phyloP scores from a whole-genome alignment of 2,329 filamentous ascomycete genomes.

The Colletotrichum nymphaeae region DNA sequence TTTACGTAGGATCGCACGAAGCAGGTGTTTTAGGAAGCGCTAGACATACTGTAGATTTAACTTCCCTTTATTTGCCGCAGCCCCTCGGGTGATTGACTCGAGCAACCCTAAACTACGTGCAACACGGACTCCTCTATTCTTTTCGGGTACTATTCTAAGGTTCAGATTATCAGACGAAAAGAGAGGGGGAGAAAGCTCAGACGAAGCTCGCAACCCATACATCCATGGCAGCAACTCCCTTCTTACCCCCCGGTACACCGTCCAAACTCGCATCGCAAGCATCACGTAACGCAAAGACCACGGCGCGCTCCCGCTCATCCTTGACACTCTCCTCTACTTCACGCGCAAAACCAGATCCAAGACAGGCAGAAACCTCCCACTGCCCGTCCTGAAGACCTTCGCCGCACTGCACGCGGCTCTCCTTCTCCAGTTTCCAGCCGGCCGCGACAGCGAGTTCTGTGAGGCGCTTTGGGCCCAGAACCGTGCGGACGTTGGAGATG shows the following conservation, averaged over 20 bases:
- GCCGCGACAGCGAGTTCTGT: neutral
- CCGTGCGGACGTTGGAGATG: constrained; percentile 20
- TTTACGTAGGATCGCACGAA: too few species aligned
- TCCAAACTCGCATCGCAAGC: constrained; percentile 33
- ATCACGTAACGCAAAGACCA: constrained; percentile 34
- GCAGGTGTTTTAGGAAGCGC: too few species aligned
- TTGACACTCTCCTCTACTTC: constrained; percentile 27
- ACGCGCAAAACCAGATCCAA: constrained; percentile 27
- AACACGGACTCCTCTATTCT: neutral
- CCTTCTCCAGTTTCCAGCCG: constrained; percentile 35
- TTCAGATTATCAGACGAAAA: constrained; percentile 1
- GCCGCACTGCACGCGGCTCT: constrained; percentile 24
- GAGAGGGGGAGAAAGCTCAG: neutral
- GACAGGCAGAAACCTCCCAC: constrained; percentile 36
- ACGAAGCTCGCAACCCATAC: constrained; percentile 30
- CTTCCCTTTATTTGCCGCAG: too few species aligned
- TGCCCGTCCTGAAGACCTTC: constrained; percentile 34
- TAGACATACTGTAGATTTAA: too few species aligned
- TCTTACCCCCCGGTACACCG: constrained; percentile 24
- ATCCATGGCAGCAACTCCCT: constrained; percentile 27
- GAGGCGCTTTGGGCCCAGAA: neutral
- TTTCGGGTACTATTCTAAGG: neutral
- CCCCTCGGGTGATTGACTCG: neutral
- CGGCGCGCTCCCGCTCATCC: constrained; percentile 34
- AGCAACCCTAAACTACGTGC: neutral